Evolutionary conservation across 2,329 filamentous ascomycete species (phyloP).

Genomic region (Botryotinia calthae): DNA sequence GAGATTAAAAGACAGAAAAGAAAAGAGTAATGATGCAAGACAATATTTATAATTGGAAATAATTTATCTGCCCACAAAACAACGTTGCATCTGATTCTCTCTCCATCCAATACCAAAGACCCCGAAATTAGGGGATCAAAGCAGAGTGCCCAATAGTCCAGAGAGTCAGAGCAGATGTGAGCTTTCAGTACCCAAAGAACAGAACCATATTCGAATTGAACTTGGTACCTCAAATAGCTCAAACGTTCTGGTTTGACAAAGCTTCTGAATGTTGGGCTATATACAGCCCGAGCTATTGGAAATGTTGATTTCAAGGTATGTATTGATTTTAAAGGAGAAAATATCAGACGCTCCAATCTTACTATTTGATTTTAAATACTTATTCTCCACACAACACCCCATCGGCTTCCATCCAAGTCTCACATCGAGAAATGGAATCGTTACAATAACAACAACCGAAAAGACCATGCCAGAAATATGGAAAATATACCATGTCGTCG

Average conservation of each 20-base stretch:
- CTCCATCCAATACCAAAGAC: not conserved
- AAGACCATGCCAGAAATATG: not conserved
- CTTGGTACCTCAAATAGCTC: not conserved
- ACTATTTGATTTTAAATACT: not conserved
- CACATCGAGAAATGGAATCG: not conserved
- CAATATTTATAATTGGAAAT: not conserved
- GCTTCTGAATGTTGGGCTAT: not conserved
- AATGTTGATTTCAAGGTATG: not conserved
- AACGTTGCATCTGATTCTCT: not conserved
- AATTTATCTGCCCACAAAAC: not conserved
- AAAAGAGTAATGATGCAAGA: not conserved
- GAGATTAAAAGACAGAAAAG: not conserved
- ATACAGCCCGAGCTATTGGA: not conserved
- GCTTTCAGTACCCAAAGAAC: not conserved
- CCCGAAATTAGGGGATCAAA: not conserved
- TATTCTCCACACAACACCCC: not conserved
- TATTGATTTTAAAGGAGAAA: not conserved
- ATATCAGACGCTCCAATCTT: not conserved
- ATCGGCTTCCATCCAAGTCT: not conserved
- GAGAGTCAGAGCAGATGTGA: not conserved
- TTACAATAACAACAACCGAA: not conserved
- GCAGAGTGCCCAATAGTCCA: not conserved
- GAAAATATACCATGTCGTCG: not conserved
- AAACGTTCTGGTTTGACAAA: not conserved
- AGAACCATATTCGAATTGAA: not conserved